A percentile compares a stretch with the other conserved stretches of the same genome.
Conservation (phyloP, 73 alveolate genomes). For the Paramecium sexaurelia region DNA sequence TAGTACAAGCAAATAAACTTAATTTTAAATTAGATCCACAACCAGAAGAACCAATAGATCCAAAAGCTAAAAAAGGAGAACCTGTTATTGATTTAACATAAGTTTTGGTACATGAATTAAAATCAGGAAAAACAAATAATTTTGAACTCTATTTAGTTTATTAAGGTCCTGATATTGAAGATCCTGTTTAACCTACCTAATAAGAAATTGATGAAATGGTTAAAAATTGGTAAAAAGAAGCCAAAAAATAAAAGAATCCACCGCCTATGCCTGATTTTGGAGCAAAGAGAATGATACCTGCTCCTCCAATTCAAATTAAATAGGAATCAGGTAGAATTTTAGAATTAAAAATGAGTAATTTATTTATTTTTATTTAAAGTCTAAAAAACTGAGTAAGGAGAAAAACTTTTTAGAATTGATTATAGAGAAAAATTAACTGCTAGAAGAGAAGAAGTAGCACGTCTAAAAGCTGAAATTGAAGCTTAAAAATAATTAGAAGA, state of each 20-base stretch:
- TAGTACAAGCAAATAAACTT: conserved; percentile 11
- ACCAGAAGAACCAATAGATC: conserved; percentile 49
- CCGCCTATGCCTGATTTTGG: conserved; percentile 59
- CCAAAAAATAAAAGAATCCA: conserved; percentile 28
- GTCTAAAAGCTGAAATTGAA: conserved; percentile 11
- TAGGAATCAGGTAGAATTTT: conserved; percentile 23
- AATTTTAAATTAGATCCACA: neutral
- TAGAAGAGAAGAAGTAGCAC: conserved; percentile 17
- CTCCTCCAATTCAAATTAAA: neutral
- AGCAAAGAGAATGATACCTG: conserved; percentile 35
- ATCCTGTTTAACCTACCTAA: conserved; percentile 24
- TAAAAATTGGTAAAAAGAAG: conserved; percentile 50
- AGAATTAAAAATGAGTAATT: neutral
- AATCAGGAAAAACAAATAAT: neutral
- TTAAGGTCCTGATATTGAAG: conserved; percentile 56
- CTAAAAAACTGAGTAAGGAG: neutral
- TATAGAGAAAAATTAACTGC: neutral
- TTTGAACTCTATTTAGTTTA: neutral
- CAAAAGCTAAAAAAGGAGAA: conserved; percentile 45
- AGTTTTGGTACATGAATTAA: conserved; percentile 7
- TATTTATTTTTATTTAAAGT: neutral
- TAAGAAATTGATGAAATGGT: conserved; percentile 46
- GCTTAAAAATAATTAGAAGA: conserved; percentile 15
- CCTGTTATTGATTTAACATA: conserved; percentile 46
- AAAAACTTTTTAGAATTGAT: conserved; percentile 27